Conservation (phyloP, 1,284 basidiomycete species). For the Pseudozyma sp. region DNA sequence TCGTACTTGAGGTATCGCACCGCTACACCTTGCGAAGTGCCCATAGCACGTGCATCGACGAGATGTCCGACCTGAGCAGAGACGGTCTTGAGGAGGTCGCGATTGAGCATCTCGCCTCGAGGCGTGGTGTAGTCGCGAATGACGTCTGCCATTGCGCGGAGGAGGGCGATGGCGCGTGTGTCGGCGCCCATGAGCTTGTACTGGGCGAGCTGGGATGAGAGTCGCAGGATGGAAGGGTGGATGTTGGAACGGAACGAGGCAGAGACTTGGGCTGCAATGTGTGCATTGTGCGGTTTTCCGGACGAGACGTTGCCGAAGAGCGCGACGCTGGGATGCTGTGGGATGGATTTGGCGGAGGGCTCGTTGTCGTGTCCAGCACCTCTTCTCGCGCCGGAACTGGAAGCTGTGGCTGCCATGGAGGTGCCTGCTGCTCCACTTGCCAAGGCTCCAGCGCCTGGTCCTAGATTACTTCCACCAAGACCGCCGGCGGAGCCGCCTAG, state of each 20-base stretch:
- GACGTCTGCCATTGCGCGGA: constrained; percentile 62
- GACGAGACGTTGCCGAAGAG: constrained; percentile 64
- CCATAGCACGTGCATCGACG: constrained; percentile 86
- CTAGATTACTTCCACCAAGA: not conserved
- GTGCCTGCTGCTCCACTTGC: constrained; percentile 7
- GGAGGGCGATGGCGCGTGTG: constrained; percentile 63
- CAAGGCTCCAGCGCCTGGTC: constrained; percentile 3
- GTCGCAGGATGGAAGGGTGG: constrained; percentile 61
- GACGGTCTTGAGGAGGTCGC: constrained; percentile 62
- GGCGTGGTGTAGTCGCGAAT: constrained; percentile 67
- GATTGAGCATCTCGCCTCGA: constrained; percentile 61
- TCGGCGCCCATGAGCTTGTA: constrained; percentile 65
- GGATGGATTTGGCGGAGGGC: constrained; percentile 17
- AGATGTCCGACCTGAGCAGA: constrained; percentile 85
- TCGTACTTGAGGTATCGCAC: constrained; percentile 95
- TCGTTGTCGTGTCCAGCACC: constrained; percentile 22
- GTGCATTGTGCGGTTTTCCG: constrained; percentile 45
- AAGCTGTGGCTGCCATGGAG: constrained; percentile 22
- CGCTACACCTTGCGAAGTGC: constrained; percentile 94
- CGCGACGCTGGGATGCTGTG: constrained; percentile 49
- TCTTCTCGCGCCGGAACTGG: constrained; percentile 22
- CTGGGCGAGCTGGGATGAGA: constrained; percentile 60
- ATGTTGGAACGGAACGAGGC: constrained; percentile 56
- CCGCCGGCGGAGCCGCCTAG: constrained; percentile 1
- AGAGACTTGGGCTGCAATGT: constrained; percentile 45